Evolutionary conservation across 2,329 filamentous ascomycete species (phyloP).

Genomic region (Sporothrix curviconia): DNA sequence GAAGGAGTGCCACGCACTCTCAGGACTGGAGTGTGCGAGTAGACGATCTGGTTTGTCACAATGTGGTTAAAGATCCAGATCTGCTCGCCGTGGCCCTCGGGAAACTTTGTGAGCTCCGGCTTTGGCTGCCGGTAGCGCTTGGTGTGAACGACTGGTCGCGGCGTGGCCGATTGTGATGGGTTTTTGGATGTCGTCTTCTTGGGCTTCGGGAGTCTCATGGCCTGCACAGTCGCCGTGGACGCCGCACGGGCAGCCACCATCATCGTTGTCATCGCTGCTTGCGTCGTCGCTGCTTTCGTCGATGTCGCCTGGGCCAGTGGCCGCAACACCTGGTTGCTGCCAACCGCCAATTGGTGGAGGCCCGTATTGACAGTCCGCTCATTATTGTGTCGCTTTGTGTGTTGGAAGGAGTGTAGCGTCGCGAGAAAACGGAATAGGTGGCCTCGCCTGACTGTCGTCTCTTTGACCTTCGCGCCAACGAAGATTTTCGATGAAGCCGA

Average conservation of each 20-base stretch:
- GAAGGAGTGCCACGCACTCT: conserved; percentile 32
- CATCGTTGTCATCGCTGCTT: no score
- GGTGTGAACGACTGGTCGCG: neutral
- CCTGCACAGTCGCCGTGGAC: conserved; percentile 3
- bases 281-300: neutral
- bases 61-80: conserved; percentile 52
- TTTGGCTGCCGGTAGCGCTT: conserved; percentile 22
- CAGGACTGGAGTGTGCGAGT: conserved; percentile 41
- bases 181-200: neutral
- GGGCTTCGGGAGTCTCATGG: neutral
- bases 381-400: conserved; percentile 13
- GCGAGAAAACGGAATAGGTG: neutral
- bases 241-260: conserved; percentile 36
- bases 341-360: conserved; percentile 33
- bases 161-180: neutral
- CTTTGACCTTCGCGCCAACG: no score
- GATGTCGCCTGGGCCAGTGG: neutral
- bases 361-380: conserved; percentile 17
- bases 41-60: conserved; percentile 44
- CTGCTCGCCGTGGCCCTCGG: conserved; percentile 46
- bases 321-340: conserved; percentile 21
- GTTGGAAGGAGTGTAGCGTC: neutral
- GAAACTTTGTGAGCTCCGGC: conserved; percentile 23
- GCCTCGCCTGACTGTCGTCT: neutral
- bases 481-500: conserved; percentile 7